Conservation (phyloP, 2,329 filamentous ascomycete genomes). For the Penicillium digitatum region DNA sequence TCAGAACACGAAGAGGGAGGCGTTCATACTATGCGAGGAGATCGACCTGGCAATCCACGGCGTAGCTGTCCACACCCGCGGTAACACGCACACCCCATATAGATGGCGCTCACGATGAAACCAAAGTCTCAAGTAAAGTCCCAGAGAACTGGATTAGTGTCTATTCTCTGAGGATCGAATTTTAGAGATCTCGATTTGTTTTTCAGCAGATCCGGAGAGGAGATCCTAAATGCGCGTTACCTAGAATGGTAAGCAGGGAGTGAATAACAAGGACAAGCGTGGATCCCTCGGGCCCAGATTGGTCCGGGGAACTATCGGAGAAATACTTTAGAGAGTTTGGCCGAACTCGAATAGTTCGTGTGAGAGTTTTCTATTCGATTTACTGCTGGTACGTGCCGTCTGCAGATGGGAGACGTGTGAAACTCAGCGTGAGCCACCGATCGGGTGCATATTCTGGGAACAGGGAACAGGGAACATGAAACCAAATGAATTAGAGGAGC, state of each 20-base stretch:
- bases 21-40: neutral
- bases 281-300: constrained; percentile 13
- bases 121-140: neutral
- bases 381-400: constrained; percentile 15
- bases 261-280: neutral
- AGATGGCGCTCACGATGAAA: neutral
- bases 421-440: constrained; percentile 2
- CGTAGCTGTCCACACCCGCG: neutral
- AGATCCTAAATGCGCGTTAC: constrained; percentile 15
- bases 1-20: neutral
- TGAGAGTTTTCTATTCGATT: constrained; percentile 11
- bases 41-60: constrained; percentile 1
- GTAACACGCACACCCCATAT: neutral
- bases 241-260: constrained; percentile 16
- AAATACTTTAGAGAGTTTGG: constrained; percentile 3
- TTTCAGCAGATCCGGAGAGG: constrained; percentile 12
- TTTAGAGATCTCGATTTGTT: constrained; percentile 2
- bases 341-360: constrained; percentile 19
- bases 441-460: constrained; percentile 7
- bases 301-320: constrained; percentile 19
- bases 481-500: neutral
- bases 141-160: constrained; percentile 8
- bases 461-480: neutral
- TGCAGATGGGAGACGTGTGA: constrained; percentile 21
- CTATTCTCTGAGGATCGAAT: constrained; percentile 15